A percentile compares a stretch with the other conserved stretches of the same genome.
These are phyloP conservation scores for Tuber brumale DNA, from an alignment of 495 filamentous ascomycete genomes.

Conservation along the genomic window DNA sequence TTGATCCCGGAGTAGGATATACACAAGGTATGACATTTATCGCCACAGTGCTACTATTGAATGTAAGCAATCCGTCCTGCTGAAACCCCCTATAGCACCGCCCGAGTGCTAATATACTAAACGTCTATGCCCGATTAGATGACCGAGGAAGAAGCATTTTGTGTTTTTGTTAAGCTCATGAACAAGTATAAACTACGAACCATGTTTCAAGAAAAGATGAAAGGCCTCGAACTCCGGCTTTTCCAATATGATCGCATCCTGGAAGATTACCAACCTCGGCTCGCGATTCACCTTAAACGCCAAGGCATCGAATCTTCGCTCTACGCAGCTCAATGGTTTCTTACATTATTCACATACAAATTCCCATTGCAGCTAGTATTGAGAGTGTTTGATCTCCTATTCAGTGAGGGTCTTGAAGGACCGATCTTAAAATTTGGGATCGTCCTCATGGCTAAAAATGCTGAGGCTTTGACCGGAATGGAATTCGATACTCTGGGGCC, in stretches of 20 bases:
- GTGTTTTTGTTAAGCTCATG: slow-evolving; percentile 88
- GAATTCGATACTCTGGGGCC: slow-evolving; percentile 82
- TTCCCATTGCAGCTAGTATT: slow-evolving; percentile 95
- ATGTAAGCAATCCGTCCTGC: slow-evolving; percentile 53
- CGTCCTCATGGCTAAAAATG: slow-evolving; percentile 91
- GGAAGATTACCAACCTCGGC: slow-evolving; percentile 86
- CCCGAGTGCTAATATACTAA: slow-evolving; percentile 20
- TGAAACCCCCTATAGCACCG: neutral
- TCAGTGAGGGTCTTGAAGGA: slow-evolving; percentile 86
- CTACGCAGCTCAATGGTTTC: slow-evolving; percentile 98
- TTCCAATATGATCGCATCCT: slow-evolving; percentile 93
- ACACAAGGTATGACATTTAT: slow-evolving; percentile 99
- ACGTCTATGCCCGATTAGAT: slow-evolving; percentile 52
- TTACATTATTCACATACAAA: slow-evolving; percentile 97
- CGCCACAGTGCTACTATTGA: slow-evolving; percentile 94
- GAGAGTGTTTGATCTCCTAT: slow-evolving; percentile 91
- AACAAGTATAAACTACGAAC: slow-evolving; percentile 90
- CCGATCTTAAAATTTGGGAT: slow-evolving; percentile 89
- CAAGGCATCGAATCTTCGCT: slow-evolving; percentile 81
- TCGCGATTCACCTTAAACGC: slow-evolving; percentile 90
- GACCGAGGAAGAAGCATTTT: slow-evolving; percentile 96
- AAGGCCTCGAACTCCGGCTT: slow-evolving; percentile 82
- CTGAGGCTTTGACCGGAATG: slow-evolving; percentile 69
- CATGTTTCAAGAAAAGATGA: slow-evolving; percentile 94
- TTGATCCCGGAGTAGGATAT: slow-evolving; percentile 90